phyloP scores from a whole-genome alignment of 2,329 filamentous ascomycete species.

The Colletotrichum musae region DNA sequence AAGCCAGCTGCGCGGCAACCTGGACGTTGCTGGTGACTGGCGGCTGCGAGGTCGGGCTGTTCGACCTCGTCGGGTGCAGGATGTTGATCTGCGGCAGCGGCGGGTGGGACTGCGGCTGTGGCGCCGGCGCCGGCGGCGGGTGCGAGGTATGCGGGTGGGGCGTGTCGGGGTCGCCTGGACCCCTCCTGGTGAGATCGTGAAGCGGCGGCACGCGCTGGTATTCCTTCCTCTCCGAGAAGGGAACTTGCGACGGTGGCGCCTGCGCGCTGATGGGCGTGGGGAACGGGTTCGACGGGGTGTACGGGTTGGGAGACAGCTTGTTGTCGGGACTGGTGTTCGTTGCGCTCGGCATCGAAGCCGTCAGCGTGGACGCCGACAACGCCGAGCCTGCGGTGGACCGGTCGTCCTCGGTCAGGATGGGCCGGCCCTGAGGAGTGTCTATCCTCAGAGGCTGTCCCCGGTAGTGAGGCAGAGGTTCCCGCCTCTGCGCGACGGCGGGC shows the following conservation, averaged over 20 bases:
- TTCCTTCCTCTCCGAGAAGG: slow-evolving; percentile 69
- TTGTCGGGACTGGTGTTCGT: slow-evolving; percentile 71
- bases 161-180: slow-evolving; percentile 65
- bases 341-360: slow-evolving; percentile 67
- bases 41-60: slow-evolving; percentile 59
- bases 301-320: slow-evolving; percentile 72
- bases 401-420: slow-evolving; percentile 70
- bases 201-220: slow-evolving; percentile 74
- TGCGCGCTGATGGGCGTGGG: slow-evolving; percentile 75
- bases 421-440: slow-evolving; percentile 72
- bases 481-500: slow-evolving; percentile 57
- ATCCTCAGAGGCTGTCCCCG: slow-evolving; percentile 74
- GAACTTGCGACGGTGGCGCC: slow-evolving; percentile 54
- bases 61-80: slow-evolving; percentile 65
- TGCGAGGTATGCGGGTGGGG: slow-evolving; percentile 58
- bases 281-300: slow-evolving; percentile 68
- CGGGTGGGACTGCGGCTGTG: neutral
- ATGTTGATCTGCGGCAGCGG: slow-evolving; percentile 72
- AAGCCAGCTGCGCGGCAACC: slow-evolving; percentile 71
- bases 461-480: slow-evolving; percentile 72
- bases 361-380: slow-evolving; percentile 17
- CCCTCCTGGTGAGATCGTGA: slow-evolving; percentile 67
- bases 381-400: slow-evolving; percentile 62
- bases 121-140: too few relatives aligned
- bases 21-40: slow-evolving; percentile 61